A percentile compares a stretch with the other conserved stretches of the same genome.
These are phyloP conservation scores for Aplosporella prunicola DNA, from an alignment of 2,329 filamentous ascomycete genomes.

Conservation along the genomic window DNA sequence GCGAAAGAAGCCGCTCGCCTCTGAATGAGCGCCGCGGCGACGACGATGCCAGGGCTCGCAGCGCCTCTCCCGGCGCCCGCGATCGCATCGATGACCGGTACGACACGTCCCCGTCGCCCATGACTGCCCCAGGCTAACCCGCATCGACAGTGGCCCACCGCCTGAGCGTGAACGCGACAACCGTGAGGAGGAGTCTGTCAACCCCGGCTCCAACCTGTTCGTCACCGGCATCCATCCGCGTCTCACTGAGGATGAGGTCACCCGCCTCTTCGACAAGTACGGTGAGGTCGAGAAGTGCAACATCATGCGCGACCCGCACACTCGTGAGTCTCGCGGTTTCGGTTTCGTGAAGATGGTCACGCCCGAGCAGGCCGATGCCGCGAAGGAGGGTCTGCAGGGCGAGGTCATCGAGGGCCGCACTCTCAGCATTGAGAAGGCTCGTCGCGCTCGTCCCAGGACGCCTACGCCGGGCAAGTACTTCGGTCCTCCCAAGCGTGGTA, in stretches of 20 bases:
- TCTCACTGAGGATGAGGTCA: slow-evolving; percentile 80
- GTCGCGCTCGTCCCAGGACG: slow-evolving; percentile 85
- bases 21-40: slow-evolving; percentile 40
- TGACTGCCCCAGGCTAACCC: slow-evolving; percentile 11
- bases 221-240: slow-evolving; percentile 96
- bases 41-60: slow-evolving; percentile 52
- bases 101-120: slow-evolving; percentile 12
- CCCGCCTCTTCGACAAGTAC: slow-evolving; percentile 95
- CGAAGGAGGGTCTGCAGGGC: slow-evolving; percentile 90
- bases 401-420: slow-evolving; percentile 93
- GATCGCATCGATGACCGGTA: slow-evolving; percentile 27
- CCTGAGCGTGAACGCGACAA: slow-evolving; percentile 38
- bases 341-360: slow-evolving; percentile 99
- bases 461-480: slow-evolving; percentile 99
- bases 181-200: slow-evolving; percentile 64
- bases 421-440: slow-evolving; percentile 97
- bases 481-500: slow-evolving; percentile 93
- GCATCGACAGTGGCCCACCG: slow-evolving; percentile 34
- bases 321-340: slow-evolving; percentile 96
- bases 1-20: slow-evolving; percentile 58
- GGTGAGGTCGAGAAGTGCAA: slow-evolving; percentile 98
- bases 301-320: slow-evolving; percentile 98
- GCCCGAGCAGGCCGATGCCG: slow-evolving; percentile 88
- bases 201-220: slow-evolving; percentile 96
- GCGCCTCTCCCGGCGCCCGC: slow-evolving; percentile 54